Percentiles rank a stretch among this genome's conserved stretches.
Evolutionary conservation across 129 eudicot genomes (phyloP).

Genomic region (Centrapalus pauciflorus): DNA sequence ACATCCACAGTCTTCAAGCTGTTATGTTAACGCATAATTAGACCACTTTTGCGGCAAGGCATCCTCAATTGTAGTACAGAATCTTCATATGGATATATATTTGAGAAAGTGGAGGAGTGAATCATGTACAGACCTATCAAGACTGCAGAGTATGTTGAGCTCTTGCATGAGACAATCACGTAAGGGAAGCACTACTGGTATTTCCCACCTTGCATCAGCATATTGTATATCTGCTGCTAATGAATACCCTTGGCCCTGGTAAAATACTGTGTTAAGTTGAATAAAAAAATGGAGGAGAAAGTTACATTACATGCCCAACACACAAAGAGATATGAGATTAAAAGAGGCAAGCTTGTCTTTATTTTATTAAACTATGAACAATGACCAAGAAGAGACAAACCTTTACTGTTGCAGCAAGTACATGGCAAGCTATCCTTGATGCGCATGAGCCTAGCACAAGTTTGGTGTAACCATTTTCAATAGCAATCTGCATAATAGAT

Average conservation of each 20-base stretch:
- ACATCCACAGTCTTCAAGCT: constrained; percentile 70
- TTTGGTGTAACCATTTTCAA: constrained; percentile 80
- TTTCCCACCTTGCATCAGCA: constrained; percentile 94
- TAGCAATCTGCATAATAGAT: constrained; percentile 60
- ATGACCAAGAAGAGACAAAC: constrained; percentile 26
- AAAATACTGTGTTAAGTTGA: background rate
- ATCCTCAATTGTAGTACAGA: background rate
- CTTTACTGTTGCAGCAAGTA: constrained; percentile 90
- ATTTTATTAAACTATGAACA: background rate
- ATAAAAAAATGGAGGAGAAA: no score
- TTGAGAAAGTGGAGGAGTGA: background rate
- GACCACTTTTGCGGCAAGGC: constrained; percentile 1
- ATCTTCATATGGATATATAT: background rate
- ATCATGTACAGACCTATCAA: constrained; percentile 64
- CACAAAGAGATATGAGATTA: no score
- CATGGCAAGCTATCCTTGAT: constrained; percentile 86
- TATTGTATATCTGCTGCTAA: constrained; percentile 97
- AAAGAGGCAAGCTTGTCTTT: background rate
- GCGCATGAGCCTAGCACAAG: constrained; percentile 90
- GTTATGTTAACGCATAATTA: constrained; percentile 42
- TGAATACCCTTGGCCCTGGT: constrained; percentile 97
- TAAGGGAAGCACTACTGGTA: constrained; percentile 84
- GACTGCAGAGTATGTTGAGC: constrained; percentile 65
- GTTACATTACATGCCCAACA: no score
- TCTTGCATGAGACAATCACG: constrained; percentile 90